phyloP scores from a whole-genome alignment of 2,329 filamentous ascomycete genomes.

The Penicillium brasilianum region DNA sequence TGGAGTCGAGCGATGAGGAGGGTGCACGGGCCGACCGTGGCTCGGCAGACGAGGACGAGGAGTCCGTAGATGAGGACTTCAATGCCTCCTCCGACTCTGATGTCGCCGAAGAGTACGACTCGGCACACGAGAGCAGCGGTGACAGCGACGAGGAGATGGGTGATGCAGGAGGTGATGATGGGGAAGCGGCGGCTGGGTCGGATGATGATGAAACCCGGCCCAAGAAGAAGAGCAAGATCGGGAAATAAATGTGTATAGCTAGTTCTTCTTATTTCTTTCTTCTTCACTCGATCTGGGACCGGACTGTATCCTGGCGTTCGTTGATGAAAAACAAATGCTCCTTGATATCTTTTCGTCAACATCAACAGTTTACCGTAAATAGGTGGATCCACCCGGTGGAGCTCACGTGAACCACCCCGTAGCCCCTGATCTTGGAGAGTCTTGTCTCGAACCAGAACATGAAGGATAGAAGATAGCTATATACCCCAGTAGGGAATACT shows the following conservation, averaged over 20 bases:
- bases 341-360: background rate
- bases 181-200: conserved; percentile 38
- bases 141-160: conserved; percentile 67
- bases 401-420: conserved; percentile 25
- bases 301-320: conserved; percentile 1
- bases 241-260: conserved; percentile 38
- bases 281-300: background rate
- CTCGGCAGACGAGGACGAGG: conserved; percentile 93
- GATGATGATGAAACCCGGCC: conserved; percentile 59
- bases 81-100: conserved; percentile 89
- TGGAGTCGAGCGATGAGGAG: conserved; percentile 81
- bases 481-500: too few relatives aligned
- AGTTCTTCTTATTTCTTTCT: conserved; percentile 3
- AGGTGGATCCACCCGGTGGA: conserved; percentile 21
- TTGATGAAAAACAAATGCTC: background rate
- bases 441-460: background rate
- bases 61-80: conserved; percentile 96
- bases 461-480: background rate
- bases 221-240: conserved; percentile 67
- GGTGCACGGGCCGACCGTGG: conserved; percentile 77
- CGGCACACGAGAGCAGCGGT: conserved; percentile 82
- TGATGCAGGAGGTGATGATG: conserved; percentile 49
- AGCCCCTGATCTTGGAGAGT: conserved; percentile 29
- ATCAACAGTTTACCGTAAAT: conserved; percentile 1
- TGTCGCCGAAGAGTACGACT: conserved; percentile 95